Base-by-base conservation (phyloP, 2,329 filamentous ascomycete genomes). In the Calonectria fujianensis region DNA sequence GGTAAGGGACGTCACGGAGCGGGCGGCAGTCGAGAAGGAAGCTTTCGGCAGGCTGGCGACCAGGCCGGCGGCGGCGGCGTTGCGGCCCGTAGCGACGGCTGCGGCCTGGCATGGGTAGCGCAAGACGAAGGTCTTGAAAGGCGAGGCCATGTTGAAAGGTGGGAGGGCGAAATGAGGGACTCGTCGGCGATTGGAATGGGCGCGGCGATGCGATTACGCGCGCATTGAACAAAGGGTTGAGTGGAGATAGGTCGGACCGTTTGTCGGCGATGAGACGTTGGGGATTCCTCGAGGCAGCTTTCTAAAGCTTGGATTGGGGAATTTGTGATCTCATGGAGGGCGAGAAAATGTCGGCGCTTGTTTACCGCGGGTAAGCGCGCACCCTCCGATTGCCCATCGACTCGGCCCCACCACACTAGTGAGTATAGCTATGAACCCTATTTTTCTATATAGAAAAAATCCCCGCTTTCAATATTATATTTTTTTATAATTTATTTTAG, bases 101-200 rank as follows among this genome's bases (percentile, higher is more conserved):
- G 80, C 74, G 57, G 72, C 72, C 68, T 75, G 81, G 79, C 81
- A 81, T 20, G 78, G 82, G 76, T 81, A 80, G 77, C 82, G 82
- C 80, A 83, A 74, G 75, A 82, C 83, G 59, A 83, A 76, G 18
- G 82, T 78, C 79, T 83, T 84, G 37, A 84, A 71, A 51, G 82
- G 73, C 29, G 81, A 82, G 35, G 82, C 79, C 83, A 84, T 84
- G 39, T 24, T 59, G 35, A 31, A 45, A 45, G n/a, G 31, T 39
- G 35, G 31, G 18, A 32, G 45, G 45, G 20, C 45, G 69, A 31
- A 32, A 20, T 37, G 48, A 32, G 35, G 5, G 31, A 41, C 27
- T 29, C 13, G 29, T 52, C 37, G 66, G 68, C 35, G 61, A 29
- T 68, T 29, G 64, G 72, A 63, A 51, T 52, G 41, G 65, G 51